These are phyloP conservation scores for Hepatocystis sp. DNA, from an alignment of 169 alveolate genomes.

Conservation along the genomic window DNA sequence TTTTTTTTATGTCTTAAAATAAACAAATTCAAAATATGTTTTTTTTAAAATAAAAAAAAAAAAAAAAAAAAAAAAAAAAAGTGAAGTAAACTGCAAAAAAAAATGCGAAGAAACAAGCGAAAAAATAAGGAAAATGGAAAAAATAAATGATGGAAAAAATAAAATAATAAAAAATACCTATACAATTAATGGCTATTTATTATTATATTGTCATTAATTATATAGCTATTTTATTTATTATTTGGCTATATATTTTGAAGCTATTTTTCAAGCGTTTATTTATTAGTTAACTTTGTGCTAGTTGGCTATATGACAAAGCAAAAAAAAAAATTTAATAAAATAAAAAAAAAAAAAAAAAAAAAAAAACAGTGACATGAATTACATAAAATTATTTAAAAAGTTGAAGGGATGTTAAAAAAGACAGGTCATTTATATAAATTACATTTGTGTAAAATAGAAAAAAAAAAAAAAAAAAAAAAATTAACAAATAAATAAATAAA, in stretches of 20 bases:
- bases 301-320: too few relatives aligned
- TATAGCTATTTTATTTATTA: too few relatives aligned
- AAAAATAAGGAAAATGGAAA: not conserved
- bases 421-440: conserved; percentile 1
- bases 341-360: not conserved
- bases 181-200: too few relatives aligned
- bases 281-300: too few relatives aligned
- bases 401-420: conserved; percentile 2
- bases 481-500: too few relatives aligned
- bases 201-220: too few relatives aligned
- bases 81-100: not conserved
- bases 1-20: not conserved
- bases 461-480: too few relatives aligned
- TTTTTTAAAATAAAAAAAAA: not conserved
- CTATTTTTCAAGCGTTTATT: too few relatives aligned
- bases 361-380: too few relatives aligned
- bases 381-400: conserved; percentile 9
- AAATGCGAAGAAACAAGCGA: not conserved
- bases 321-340: conserved; percentile 6
- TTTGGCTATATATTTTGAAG: too few relatives aligned
- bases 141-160: conserved; percentile 1
- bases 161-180: not conserved
- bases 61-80: conserved; percentile 4
- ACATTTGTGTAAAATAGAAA: too few relatives aligned
- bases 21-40: conserved; percentile 2